These are phyloP conservation scores for Aspergillus intermedius DNA, from an alignment of 2,329 filamentous ascomycete genomes.

Conservation along the genomic window DNA sequence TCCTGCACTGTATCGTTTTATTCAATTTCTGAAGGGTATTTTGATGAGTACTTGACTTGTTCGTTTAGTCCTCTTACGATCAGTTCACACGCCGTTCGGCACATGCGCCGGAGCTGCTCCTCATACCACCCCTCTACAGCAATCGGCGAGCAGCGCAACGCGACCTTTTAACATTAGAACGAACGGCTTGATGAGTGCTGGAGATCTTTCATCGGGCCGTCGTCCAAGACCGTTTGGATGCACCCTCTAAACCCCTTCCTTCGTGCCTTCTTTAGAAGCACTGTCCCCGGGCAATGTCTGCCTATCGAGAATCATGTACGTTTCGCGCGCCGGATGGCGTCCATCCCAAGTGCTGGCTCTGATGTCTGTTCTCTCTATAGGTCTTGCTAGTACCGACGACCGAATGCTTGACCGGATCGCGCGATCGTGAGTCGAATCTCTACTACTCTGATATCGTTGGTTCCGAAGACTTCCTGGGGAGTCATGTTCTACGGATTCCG, in stretches of 20 bases:
- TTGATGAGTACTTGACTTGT: neutral
- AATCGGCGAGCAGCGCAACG: slow-evolving; percentile 18
- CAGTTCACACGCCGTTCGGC: neutral
- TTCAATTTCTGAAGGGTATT: neutral
- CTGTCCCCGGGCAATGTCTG: slow-evolving; percentile 82
- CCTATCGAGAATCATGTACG: slow-evolving; percentile 78
- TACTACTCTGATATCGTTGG: slow-evolving; percentile 72
- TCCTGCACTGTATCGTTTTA: neutral
- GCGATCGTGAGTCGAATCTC: slow-evolving; percentile 77
- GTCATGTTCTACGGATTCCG: slow-evolving; percentile 88
- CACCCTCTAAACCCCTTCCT: slow-evolving; percentile 98
- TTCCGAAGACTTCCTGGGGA: slow-evolving; percentile 90
- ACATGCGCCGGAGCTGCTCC: slow-evolving; percentile 27
- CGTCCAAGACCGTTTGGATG: slow-evolving; percentile 61
- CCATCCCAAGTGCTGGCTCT: slow-evolving; percentile 1
- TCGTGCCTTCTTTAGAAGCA: slow-evolving; percentile 96
- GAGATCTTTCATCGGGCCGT: slow-evolving; percentile 27
- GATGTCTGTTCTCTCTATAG: slow-evolving; percentile 27
- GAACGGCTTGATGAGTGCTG: slow-evolving; percentile 34
- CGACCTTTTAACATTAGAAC: slow-evolving; percentile 14
- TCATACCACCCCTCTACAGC: slow-evolving; percentile 18
- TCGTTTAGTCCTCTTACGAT: too few species aligned
- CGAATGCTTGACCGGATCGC: slow-evolving; percentile 79
- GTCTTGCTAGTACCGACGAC: slow-evolving; percentile 90
- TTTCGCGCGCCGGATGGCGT: neutral